Conservation (phyloP, 306 rosid species). For the Quercus dentata region DNA sequence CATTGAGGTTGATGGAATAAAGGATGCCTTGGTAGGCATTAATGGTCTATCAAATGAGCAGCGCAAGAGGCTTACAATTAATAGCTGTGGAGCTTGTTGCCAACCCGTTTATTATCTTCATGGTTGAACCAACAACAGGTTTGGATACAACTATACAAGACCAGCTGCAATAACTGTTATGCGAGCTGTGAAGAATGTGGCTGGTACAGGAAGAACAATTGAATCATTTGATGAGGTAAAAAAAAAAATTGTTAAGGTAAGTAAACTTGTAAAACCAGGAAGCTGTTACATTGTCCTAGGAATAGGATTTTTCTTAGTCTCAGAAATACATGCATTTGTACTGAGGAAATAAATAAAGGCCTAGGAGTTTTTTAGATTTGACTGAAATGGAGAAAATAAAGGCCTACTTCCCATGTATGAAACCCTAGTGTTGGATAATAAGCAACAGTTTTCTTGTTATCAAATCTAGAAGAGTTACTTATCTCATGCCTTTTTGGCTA, state of each 20-base stretch:
- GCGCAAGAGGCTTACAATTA: slow-evolving; percentile 45
- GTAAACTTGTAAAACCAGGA: not conserved
- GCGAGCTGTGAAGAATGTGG: slow-evolving; percentile 63
- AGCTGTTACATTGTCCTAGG: not conserved
- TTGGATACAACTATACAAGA: slow-evolving; percentile 62
- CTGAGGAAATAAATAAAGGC: not conserved
- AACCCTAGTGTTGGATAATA: not conserved
- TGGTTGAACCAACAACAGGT: slow-evolving; percentile 72
- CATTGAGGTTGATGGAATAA: slow-evolving; percentile 50
- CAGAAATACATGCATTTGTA: not conserved
- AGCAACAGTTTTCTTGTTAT: not conserved
- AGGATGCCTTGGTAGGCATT: slow-evolving; percentile 50
- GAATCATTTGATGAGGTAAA: slow-evolving; percentile 67
- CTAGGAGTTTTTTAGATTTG: not conserved
- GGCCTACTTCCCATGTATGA: no score
- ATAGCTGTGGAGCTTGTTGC: slow-evolving; percentile 64
- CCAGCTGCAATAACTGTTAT: slow-evolving; percentile 59
- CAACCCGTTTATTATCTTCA: slow-evolving; percentile 60
- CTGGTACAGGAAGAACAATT: slow-evolving; percentile 58
- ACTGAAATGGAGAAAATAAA: not conserved
- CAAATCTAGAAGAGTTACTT: not conserved
- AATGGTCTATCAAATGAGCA: slow-evolving; percentile 66
- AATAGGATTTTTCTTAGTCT: not conserved
- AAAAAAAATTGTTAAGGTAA: not conserved
- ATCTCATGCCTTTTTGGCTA: no score